Conservation (phyloP, 306 rosid genomes). For the Inga leiocalycina region DNA sequence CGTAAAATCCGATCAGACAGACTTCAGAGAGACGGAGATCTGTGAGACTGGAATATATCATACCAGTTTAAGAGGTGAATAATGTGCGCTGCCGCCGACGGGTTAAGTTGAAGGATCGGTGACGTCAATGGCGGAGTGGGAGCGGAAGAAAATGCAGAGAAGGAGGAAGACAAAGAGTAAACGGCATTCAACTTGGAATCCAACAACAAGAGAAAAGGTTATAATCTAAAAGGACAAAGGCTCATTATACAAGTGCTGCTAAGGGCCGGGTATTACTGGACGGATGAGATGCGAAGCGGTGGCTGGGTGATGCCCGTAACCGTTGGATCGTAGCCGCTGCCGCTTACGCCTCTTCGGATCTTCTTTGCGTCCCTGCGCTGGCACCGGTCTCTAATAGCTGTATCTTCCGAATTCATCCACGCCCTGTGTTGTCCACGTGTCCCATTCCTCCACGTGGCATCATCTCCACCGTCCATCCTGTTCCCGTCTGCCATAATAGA, state of each 20-base stretch:
- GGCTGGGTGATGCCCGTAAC: constrained; percentile 30
- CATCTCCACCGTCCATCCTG: neutral
- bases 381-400: constrained; percentile 54
- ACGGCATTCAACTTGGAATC: constrained; percentile 56
- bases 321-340: constrained; percentile 83
- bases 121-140: constrained; percentile 16
- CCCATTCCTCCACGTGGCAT: constrained; percentile 37
- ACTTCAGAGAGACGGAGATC: neutral
- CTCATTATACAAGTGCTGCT: constrained; percentile 44
- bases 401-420: constrained; percentile 40
- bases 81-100: constrained; percentile 2
- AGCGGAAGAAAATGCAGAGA: constrained; percentile 16
- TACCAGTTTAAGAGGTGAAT: constrained; percentile 14
- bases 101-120: neutral
- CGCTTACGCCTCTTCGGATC: constrained; percentile 74
- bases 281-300: constrained; percentile 62
- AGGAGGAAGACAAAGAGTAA: constrained; percentile 33
- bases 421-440: constrained; percentile 7
- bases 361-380: constrained; percentile 60
- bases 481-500: neutral
- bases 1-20: neutral
- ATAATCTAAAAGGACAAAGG: constrained; percentile 42
- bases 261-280: constrained; percentile 18
- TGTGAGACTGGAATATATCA: neutral
- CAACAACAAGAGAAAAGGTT: constrained; percentile 52